Conservation (phyloP, 257 asterid species). For the Forsythia viridissima region DNA sequence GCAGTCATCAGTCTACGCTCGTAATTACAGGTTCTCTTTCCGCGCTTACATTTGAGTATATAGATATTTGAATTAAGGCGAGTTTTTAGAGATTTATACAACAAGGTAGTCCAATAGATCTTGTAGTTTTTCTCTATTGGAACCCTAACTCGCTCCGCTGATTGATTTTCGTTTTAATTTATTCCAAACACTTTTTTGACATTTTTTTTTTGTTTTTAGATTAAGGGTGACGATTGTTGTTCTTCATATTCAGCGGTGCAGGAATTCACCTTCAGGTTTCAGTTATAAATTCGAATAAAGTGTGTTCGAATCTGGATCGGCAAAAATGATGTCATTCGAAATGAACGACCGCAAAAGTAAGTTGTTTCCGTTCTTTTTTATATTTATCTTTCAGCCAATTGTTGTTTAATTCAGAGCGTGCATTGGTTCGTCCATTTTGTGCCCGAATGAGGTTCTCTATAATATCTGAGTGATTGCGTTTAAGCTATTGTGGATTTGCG, state of each 20-base stretch:
- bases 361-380: slow-evolving; percentile 20
- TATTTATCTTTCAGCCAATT: not conserved
- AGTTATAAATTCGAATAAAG: slow-evolving; percentile 9
- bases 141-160: not conserved
- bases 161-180: not conserved
- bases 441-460: not conserved
- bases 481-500: not conserved
- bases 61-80: not conserved
- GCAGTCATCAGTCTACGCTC: not conserved
- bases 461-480: not conserved
- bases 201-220: not conserved
- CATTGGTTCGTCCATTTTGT: not conserved
- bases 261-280: slow-evolving; percentile 24
- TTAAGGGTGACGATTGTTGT: slow-evolving; percentile 9
- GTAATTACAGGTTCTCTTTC: not conserved
- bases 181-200: not conserved
- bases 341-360: slow-evolving; percentile 83
- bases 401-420: not conserved
- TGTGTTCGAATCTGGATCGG: slow-evolving; percentile 36
- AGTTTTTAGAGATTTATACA: not conserved
- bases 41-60: not conserved
- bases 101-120: slow-evolving; percentile 32
- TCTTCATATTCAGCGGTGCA: slow-evolving; percentile 18
- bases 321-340: slow-evolving; percentile 72
- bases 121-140: not conserved